Conservation (phyloP, 192 early-diverging fungal genomes). For the Gonapodya sp. region DNA sequence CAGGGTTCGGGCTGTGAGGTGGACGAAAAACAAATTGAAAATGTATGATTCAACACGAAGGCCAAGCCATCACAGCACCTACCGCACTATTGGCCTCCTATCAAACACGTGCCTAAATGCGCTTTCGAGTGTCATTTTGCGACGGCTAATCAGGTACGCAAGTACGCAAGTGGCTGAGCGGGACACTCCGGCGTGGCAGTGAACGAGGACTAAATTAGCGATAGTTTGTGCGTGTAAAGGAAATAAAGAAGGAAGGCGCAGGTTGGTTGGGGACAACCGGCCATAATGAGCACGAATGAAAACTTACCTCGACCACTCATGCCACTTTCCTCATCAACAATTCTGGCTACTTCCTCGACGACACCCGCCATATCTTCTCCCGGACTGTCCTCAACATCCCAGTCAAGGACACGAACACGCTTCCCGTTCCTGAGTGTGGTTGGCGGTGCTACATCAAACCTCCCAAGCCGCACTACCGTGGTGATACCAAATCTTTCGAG, state of each 20-base stretch:
- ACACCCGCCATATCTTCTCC: constrained; percentile 26
- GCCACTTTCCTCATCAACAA: constrained; percentile 23
- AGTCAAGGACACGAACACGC: constrained; percentile 28
- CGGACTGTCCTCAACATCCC: constrained; percentile 28
- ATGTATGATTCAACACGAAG: background rate
- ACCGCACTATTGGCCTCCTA: constrained; percentile 29
- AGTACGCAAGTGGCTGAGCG: constrained; percentile 44
- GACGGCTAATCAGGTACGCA: constrained; percentile 43
- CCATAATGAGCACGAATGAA: background rate
- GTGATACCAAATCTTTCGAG: background rate
- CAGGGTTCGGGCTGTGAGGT: constrained; percentile 29
- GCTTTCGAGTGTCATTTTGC: constrained; percentile 18
- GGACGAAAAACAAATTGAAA: background rate
- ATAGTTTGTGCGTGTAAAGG: too few relatives aligned
- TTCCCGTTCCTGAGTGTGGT: background rate
- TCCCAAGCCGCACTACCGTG: background rate
- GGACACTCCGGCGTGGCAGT: constrained; percentile 55
- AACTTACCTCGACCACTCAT: constrained; percentile 20
- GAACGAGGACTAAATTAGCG: constrained; percentile 25
- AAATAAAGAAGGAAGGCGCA: background rate
- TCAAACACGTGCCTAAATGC: constrained; percentile 10
- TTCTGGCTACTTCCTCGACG: constrained; percentile 24
- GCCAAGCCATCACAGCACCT: background rate
- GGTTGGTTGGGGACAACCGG: background rate
- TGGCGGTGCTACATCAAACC: background rate